phyloP scores from a whole-genome alignment of 345 rosid species.

The Trapa incisa region DNA sequence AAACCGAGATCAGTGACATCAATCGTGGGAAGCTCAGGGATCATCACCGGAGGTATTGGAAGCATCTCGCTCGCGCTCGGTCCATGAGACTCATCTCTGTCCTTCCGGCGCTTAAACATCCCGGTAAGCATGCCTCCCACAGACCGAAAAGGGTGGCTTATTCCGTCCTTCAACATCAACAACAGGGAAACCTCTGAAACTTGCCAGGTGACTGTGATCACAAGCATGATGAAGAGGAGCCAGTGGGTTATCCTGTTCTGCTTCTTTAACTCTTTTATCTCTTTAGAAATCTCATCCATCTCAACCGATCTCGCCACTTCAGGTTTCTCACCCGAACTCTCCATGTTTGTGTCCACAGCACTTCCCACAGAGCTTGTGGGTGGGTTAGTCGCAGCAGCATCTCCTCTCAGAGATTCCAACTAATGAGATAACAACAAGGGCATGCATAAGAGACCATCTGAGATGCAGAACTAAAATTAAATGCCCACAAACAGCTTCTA shows the following conservation, averaged over 20 bases:
- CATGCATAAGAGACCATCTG: no score
- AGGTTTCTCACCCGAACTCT: background rate
- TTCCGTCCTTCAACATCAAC: constrained; percentile 37
- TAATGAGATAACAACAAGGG: constrained; percentile 6
- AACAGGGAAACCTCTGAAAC: constrained; percentile 56
- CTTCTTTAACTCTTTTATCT: constrained; percentile 41
- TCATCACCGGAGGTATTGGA: constrained; percentile 14
- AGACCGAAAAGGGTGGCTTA: constrained; percentile 58
- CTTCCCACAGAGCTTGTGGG: constrained; percentile 8
- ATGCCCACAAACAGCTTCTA: no score
- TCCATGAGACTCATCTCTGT: background rate
- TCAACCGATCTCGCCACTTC: constrained; percentile 4
- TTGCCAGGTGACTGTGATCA: constrained; percentile 63
- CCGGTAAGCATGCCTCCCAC: constrained; percentile 33
- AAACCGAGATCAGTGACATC: constrained; percentile 24
- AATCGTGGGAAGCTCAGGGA: constrained; percentile 36
- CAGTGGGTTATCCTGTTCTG: constrained; percentile 63
- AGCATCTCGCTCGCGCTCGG: constrained; percentile 11
- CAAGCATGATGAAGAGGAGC: constrained; percentile 53
- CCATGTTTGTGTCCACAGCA: background rate
- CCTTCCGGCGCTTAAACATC: constrained; percentile 15
- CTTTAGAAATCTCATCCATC: constrained; percentile 41
- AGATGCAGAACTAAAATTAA: no score
- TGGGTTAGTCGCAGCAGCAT: background rate
- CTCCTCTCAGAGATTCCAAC: constrained; percentile 37